phyloP scores from a whole-genome alignment of 306 rosid genomes.

The Glycine latifolia region DNA sequence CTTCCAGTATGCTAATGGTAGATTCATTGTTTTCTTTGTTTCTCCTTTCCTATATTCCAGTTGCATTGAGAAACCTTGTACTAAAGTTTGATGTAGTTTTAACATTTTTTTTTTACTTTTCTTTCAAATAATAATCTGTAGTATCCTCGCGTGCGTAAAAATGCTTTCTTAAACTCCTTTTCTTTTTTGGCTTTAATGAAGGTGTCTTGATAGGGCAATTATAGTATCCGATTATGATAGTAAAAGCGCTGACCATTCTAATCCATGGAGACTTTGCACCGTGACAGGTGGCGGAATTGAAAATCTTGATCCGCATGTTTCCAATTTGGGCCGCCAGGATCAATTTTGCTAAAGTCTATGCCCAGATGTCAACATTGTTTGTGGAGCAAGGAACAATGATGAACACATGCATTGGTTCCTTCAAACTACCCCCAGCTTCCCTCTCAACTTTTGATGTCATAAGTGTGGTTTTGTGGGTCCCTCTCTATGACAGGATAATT shows the following conservation, averaged over 20 bases:
- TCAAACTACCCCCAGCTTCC: slow-evolving; percentile 84
- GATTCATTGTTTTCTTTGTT: too few relatives aligned
- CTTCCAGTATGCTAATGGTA: too few relatives aligned
- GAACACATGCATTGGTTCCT: slow-evolving; percentile 78
- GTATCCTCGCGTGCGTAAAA: neutral
- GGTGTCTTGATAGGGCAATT: slow-evolving; percentile 91
- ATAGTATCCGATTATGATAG: slow-evolving; percentile 65
- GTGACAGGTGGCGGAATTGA: slow-evolving; percentile 93
- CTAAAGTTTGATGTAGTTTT: slow-evolving; percentile 12
- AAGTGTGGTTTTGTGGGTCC: slow-evolving; percentile 90
- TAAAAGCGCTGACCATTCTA: slow-evolving; percentile 55
- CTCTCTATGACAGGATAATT: slow-evolving; percentile 73
- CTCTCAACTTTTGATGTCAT: slow-evolving; percentile 73
- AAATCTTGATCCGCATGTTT: slow-evolving; percentile 83
- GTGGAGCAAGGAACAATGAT: slow-evolving; percentile 90
- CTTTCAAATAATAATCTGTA: neutral
- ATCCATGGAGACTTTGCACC: slow-evolving; percentile 90
- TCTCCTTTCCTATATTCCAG: too few relatives aligned
- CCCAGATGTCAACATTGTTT: slow-evolving; percentile 94
- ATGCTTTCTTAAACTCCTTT: slow-evolving; percentile 6
- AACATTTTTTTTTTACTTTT: neutral
- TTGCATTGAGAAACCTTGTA: slow-evolving; percentile 4
- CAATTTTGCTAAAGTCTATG: slow-evolving; percentile 79
- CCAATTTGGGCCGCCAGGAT: slow-evolving; percentile 93
- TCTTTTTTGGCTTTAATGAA: slow-evolving; percentile 46